Base-by-base conservation (phyloP, 2,329 filamentous ascomycete species). In the Diaporthe ampelina region DNA sequence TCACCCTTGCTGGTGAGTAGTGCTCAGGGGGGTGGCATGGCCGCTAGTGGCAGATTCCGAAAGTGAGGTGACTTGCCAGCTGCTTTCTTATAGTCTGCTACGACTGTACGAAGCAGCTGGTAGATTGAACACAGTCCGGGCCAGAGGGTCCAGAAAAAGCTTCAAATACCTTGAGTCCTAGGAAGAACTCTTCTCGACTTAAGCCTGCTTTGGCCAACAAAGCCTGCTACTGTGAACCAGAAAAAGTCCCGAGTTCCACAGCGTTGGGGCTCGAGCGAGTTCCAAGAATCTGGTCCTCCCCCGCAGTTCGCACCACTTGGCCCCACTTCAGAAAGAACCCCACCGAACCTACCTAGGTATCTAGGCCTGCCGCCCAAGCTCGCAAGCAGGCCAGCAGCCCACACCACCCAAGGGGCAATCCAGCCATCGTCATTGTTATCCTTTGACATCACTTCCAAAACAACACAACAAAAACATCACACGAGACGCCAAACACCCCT, bases 361-460 rank as follows among this genome's bases (percentile, higher is more conserved):
- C 43, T 37, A 63, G 59, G 45, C 43, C 26, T 32, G 61, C 61
- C 6, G 13, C 11, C 19, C 61, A 52, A 67, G 63, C 63, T 67
- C 29, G 26, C 8, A 40, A 40, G 37, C 11, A 40, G 37, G 11
- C 37, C 37, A 13, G 10, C 29, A 40, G 43, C 59, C 59, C 40
- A 65, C 26, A 48, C 40, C 26, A 43, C 24, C 48, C 45, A 2
- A 11, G 29, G 29, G 26, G 29, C 21, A 67, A 52, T 52, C 61
- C 61, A 68, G 63, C 48, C 63, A 68, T 68, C 63, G 63, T 68
- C 63, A 68, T 68, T 68, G 63, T 68, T 11, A 68, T 54, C 52
- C 63, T 54, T 65, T 68, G 29, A 67, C 45, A 52, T 54, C 21
- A 68, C 32, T 37, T 26, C 48, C 11, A 54, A 50, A 67, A 68